Evolutionary conservation across 768 basidiomycete species (phyloP).

Genomic region (Inosperma sp.): DNA sequence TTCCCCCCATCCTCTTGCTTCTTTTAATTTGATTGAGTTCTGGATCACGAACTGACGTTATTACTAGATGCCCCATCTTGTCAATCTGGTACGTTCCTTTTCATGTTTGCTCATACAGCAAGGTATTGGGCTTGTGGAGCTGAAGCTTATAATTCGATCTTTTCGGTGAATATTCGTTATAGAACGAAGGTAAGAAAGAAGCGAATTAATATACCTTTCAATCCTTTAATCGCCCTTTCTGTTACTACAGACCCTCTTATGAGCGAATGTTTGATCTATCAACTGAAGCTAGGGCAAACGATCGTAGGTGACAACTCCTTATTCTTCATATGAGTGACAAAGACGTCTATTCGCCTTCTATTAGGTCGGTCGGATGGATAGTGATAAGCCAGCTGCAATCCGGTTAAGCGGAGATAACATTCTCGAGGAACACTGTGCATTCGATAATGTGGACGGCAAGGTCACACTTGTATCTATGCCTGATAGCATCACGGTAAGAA

Average conservation of each 20-base stretch:
- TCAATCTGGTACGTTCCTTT: slow-evolving; percentile 71
- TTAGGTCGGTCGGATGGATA: slow-evolving; percentile 86
- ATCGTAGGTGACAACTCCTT: slow-evolving; percentile 42
- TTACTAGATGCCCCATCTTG: slow-evolving; percentile 82
- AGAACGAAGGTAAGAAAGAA: slow-evolving; percentile 64
- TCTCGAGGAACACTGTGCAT: slow-evolving; percentile 85
- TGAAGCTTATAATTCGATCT: not conserved
- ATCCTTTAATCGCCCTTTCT: slow-evolving; percentile 13
- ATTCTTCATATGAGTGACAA: not conserved
- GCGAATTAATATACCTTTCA: slow-evolving; percentile 10
- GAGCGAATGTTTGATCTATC: slow-evolving; percentile 93
- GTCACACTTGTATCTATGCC: slow-evolving; percentile 78
- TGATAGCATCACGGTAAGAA: slow-evolving; percentile 74
- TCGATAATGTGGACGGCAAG: slow-evolving; percentile 81
- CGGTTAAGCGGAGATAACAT: slow-evolving; percentile 91
- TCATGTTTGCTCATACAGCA: slow-evolving; percentile 5
- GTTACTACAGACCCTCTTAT: slow-evolving; percentile 74
- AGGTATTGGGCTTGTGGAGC: not conserved
- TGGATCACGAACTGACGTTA: slow-evolving; percentile 11
- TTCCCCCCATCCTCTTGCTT: not conserved
- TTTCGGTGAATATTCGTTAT: slow-evolving; percentile 7
- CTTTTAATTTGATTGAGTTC: slow-evolving; percentile 10
- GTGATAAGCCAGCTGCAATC: slow-evolving; percentile 77
- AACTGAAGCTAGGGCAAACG: slow-evolving; percentile 82
- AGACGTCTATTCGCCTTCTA: slow-evolving; percentile 1